Evolutionary conservation across 768 basidiomycete species (phyloP).

Genomic region (Tricholoma saponaceum): DNA sequence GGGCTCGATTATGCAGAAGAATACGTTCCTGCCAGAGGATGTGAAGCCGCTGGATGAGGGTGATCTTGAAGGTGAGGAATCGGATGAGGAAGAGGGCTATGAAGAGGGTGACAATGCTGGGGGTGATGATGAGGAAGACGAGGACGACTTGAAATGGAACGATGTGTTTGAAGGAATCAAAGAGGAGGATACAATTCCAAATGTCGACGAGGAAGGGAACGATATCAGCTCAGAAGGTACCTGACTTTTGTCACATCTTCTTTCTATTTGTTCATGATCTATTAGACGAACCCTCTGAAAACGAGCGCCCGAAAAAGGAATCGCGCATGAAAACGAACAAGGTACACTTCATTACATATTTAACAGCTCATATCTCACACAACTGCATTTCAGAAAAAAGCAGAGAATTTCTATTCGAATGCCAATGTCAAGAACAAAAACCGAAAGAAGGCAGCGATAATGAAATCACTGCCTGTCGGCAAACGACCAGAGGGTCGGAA

Average conservation of each 20-base stretch:
- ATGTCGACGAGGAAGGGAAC: conserved; percentile 25
- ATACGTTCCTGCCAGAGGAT: conserved; percentile 82
- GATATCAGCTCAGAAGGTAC: conserved; percentile 22
- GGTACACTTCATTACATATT: conserved; percentile 31
- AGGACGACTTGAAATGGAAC: conserved; percentile 72
- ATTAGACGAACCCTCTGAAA: conserved; percentile 6
- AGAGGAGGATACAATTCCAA: conserved; percentile 18
- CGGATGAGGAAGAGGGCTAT: conserved; percentile 30
- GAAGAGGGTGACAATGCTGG: conserved; percentile 37
- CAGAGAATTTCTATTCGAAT: conserved; percentile 82
- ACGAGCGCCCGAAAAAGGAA: conserved; percentile 42
- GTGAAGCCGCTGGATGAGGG: conserved; percentile 60
- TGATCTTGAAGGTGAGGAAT: conserved; percentile 40
- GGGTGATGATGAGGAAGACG: conserved; percentile 36
- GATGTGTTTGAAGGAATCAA: conserved; percentile 75
- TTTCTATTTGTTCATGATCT: conserved; percentile 9
- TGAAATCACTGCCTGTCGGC: conserved; percentile 53
- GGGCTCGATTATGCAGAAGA: conserved; percentile 85
- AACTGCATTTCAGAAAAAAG: conserved; percentile 60
- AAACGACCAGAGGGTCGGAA: conserved; percentile 42
- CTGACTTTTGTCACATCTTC: conserved; percentile 11
- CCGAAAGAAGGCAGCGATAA: conserved; percentile 55
- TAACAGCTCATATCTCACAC: conserved; percentile 2
- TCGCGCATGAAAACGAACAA: conserved; percentile 93
- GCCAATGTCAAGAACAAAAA: conserved; percentile 90